phyloP scores from a whole-genome alignment of 2,329 filamentous ascomycete genomes.

The Didymella keratinophila region DNA sequence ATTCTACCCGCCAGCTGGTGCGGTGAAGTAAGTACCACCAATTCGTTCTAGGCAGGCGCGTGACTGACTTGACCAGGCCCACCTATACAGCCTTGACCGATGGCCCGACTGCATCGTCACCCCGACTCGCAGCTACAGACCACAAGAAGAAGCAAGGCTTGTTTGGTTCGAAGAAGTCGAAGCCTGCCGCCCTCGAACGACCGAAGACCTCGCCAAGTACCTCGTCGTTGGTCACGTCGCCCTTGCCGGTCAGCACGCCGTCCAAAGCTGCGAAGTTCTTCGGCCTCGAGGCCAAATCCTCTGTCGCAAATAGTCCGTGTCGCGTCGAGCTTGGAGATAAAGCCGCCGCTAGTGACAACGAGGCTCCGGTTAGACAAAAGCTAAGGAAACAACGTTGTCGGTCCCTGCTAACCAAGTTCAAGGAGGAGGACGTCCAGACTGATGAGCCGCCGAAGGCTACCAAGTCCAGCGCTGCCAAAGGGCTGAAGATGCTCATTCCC shows the following conservation, averaged over 20 bases:
- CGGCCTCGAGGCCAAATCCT: slow-evolving; percentile 19
- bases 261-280: slow-evolving; percentile 35
- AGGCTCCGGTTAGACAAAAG: slow-evolving; percentile 12
- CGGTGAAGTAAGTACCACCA: slow-evolving; percentile 1
- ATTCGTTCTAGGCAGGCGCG: background rate
- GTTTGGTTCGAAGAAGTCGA: slow-evolving; percentile 25
- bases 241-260: slow-evolving; percentile 32
- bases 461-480: slow-evolving; percentile 22
- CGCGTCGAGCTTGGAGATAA: slow-evolving; percentile 5
- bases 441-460: slow-evolving; percentile 9
- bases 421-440: slow-evolving; percentile 22
- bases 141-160: slow-evolving; percentile 31
- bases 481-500: slow-evolving; percentile 25
- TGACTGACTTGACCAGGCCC: slow-evolving; percentile 1
- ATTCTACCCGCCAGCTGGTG: slow-evolving; percentile 1
- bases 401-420: slow-evolving; percentile 13
- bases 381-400: slow-evolving; percentile 10
- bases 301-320: slow-evolving; percentile 2
- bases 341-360: slow-evolving; percentile 7
- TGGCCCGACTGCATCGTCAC: slow-evolving; percentile 4
- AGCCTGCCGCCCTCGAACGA: slow-evolving; percentile 22
- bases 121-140: slow-evolving; percentile 7
- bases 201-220: slow-evolving; percentile 16
- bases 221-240: slow-evolving; percentile 15
- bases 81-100: background rate